Evolutionary conservation across 2,329 filamentous ascomycete species (phyloP), one percentile per base, ranked within the genome.

Genomic region (Ophiostoma montium): DNA sequence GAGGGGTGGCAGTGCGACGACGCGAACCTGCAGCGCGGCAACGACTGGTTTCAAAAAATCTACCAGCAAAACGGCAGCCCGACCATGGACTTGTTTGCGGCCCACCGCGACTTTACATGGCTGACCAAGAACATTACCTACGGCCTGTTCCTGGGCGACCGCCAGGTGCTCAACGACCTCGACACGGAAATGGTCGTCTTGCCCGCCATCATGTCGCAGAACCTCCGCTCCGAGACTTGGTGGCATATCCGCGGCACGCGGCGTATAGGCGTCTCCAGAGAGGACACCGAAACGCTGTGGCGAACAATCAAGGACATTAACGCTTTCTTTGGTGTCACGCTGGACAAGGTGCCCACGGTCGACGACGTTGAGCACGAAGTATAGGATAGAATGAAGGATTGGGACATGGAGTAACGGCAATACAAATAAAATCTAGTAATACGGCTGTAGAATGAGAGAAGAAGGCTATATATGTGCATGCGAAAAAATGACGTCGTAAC

Each of bases 1-100:
- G 68, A 76, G 53, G 64, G 68, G 10, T 82, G 78, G 78, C 67
- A 75, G 55, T 72, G 71, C 27, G 76, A 79, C 49, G 65, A 69
- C 4, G 70, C 68, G 2, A 81, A 78, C 55, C 63, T 65, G 12
- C 62, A 69, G 38, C 68, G 75, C 3, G 78, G 71, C 5, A 63
- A 66, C 15, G 69, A 62, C 5, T 82, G 77, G 77, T 67, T 78
- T 52, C 63, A 67, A 42, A 71, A 72, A 44, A 65, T 82, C 10
- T 80, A 80, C 58, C 63, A 69, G 46, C 66, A 70, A 36, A 73
- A 80, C 54, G 64, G 62, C 3, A 44, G 46, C 3, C 56, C 59
- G 46, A 63, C 61, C 5, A 51, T 67, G 12, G 61, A 56, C 8
- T 54, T 66, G 5, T 66, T 66, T 45, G 61, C 61, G 45, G 60